These are phyloP conservation scores for Porcisia deanei DNA, from an alignment of 208 protist genomes.

Conservation along the genomic window DNA sequence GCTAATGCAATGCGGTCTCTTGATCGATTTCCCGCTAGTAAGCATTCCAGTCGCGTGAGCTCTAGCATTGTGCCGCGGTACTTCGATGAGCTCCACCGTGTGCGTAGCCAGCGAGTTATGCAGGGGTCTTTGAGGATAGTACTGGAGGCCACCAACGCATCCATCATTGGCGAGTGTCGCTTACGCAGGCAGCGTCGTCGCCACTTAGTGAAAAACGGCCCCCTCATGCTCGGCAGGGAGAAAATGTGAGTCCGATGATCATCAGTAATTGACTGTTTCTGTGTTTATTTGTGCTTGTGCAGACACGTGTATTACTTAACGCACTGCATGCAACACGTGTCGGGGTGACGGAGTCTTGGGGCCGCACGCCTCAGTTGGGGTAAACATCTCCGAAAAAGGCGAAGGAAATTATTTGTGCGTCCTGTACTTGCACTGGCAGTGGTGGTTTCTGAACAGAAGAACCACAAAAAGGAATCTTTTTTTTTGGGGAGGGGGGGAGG, in stretches of 20 bases:
- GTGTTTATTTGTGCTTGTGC: neutral
- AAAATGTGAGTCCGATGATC: neutral
- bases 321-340: neutral
- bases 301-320: neutral
- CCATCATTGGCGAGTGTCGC: constrained; percentile 33
- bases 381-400: neutral
- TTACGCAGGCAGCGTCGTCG: constrained; percentile 20
- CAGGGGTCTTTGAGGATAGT: constrained; percentile 18
- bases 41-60: neutral
- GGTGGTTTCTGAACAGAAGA: neutral
- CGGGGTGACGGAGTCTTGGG: neutral
- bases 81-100: constrained; percentile 15
- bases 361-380: neutral
- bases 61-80: constrained; percentile 22
- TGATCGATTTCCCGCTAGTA: neutral
- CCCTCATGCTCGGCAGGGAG: neutral
- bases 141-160: constrained; percentile 35
- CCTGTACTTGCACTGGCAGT: neutral
- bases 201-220: constrained; percentile 13
- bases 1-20: neutral
- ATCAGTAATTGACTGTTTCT: neutral
- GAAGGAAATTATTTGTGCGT: neutral
- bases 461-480: neutral
- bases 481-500: too few relatives aligned
- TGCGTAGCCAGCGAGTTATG: constrained; percentile 14